Evolutionary conservation across 2,329 filamentous ascomycete genomes (phyloP), one percentile per base, ranked within the genome.

Genomic region (Xylaria sp.): DNA sequence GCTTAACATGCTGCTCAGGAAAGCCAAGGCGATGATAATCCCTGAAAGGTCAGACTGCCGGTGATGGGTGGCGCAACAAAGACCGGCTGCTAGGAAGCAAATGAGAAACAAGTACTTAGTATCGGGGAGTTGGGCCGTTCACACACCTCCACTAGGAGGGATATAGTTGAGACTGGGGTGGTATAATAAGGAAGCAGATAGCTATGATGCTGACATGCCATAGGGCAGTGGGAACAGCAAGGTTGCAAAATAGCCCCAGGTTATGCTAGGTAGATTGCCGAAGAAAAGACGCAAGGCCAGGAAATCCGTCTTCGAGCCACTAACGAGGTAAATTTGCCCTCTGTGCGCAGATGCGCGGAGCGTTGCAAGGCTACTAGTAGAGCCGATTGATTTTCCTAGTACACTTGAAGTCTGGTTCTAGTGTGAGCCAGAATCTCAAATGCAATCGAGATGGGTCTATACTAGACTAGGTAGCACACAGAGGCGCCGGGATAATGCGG

Each of bases 201-300:
- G 71, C 71, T 75, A 70, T 70, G 73, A 77, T 77, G 75, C 76
- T 73, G 75, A 75, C 76, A 76, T 73, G 72, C 76, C 77, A 78
- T 78, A 78, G 76, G 76, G 77, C 75, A 68, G 73, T 75, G 69
- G 69, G 70, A 74, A 73, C 71, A 74, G 70, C 72, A 77, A 75
- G 75, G 77, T 76, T 75, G 73, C 68, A 72, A 74, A 67, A 70
- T 74, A 77, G 74, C 75, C 77, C 78, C 75, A 75, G 73, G 69
- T 72, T 70, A 73, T 71, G 72, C 74, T 75, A 74, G 72, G 72
- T 71, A 78, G 76, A 78, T 78, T 78, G 76, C 76, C 76, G 77
- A 75, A 74, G 69, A 70, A 72, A 70, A 69, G 51, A 42, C 51
- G 59, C 68, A 69, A 65, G 65, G 65, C 70, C 73, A 74, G 73